A percentile compares a stretch with the other conserved stretches of the same genome.
Evolutionary conservation across 768 basidiomycete genomes (phyloP).

Genomic region (Suillus sp.): DNA sequence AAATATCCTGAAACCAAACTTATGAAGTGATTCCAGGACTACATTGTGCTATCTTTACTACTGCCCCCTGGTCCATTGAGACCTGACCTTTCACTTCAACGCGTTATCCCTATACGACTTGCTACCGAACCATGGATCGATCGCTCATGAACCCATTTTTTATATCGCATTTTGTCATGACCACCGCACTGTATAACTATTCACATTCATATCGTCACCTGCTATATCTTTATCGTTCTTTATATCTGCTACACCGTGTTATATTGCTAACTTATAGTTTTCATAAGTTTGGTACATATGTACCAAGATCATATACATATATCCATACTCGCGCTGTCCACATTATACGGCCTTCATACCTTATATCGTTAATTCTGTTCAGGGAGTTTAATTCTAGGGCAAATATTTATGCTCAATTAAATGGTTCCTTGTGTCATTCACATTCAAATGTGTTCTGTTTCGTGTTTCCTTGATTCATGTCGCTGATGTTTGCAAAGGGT

Average conservation of each 20-base stretch:
- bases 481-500: too few species aligned
- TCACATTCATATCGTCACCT: neutral
- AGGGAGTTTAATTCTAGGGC: neutral
- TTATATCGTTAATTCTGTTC: neutral
- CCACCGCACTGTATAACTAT: conserved; percentile 1
- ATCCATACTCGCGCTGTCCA: neutral
- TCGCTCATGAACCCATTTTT: conserved; percentile 21
- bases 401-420: too few species aligned
- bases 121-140: conserved; percentile 60
- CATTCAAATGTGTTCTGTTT: too few species aligned
- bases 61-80: conserved; percentile 38
- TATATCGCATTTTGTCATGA: neutral
- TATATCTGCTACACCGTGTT: neutral
- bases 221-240: conserved; percentile 5
- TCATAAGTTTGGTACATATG: neutral
- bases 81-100: conserved; percentile 40
- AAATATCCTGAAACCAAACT: neutral
- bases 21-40: conserved; percentile 48
- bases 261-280: neutral
- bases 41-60: conserved; percentile 51
- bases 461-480: too few species aligned
- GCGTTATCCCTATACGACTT: conserved; percentile 58
- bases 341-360: neutral
- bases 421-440: too few species aligned
- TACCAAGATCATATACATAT: neutral